Evolutionary conservation across 768 basidiomycete species (phyloP), one percentile per base, ranked within the genome.

Genomic region (Filobasidium wieringae): DNA sequence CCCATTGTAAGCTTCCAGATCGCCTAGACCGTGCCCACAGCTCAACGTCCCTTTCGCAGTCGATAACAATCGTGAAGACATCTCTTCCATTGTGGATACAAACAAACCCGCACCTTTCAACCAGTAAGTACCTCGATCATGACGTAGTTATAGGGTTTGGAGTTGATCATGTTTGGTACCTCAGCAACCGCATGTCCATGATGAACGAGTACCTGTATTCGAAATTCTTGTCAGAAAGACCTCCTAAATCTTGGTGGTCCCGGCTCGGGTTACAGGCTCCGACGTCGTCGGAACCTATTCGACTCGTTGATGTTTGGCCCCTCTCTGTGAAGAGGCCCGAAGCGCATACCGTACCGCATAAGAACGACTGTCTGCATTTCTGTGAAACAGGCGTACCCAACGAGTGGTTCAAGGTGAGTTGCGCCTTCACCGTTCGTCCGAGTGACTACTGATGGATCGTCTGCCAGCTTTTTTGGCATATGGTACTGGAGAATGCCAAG

Each of bases 331-430:
- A 52, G 24, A 3, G 51, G 4, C 51, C 51, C 7, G 51, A 52
- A 33, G 51, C 51, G 4, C 51, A 52, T 31, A 52, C 31, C 3
- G 31, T 27, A 4, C 51, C 51, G 2, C 37, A 40, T 11, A 19
- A 19, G 17, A 17, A 24, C 12, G 51, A 52, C 19, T 52, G 51
- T 31, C 17, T 52, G 32, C 51, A 52, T 19, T 52, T n/a, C 7
- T 52, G 51, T 24, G 51, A 52, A 32, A 52, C 51, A n/a, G 51
- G 51, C n/a, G 51, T 52, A 7, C 24, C 51, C 4, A 24, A 52
- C 32, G 27, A 52, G 32, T 52, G 51, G 51, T 19, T 30, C 27
- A 52, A 33, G 51, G 51, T 52, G 51, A 33, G 51, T 11, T 24
- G 43, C 9, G 43, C n/a, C n/a, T n/a, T n/a, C 11, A 26, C 11